phyloP scores from a whole-genome alignment of 2,329 filamentous ascomycete species.

The Westerdykella aurantiaca region DNA sequence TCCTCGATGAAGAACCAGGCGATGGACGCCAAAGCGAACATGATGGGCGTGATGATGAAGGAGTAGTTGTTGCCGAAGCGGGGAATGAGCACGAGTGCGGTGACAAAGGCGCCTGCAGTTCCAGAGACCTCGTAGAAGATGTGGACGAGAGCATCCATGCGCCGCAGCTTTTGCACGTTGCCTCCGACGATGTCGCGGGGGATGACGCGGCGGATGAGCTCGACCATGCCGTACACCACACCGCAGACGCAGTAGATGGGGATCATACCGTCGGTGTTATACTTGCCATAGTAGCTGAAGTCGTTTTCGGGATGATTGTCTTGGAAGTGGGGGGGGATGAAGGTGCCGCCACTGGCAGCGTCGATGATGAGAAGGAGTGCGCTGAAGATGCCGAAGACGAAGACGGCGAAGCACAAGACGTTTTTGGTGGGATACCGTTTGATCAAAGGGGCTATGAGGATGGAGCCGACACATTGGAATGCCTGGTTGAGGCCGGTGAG shows the following conservation, averaged over 20 bases:
- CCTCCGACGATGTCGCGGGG: conserved; percentile 49
- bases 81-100: conserved; percentile 47
- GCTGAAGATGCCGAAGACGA: conserved; percentile 45
- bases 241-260: conserved; percentile 44
- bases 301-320: conserved; percentile 32
- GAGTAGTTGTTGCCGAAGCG: conserved; percentile 48
- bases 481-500: conserved; percentile 48
- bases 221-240: conserved; percentile 45
- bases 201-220: conserved; percentile 48
- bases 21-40: conserved; percentile 40
- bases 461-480: conserved; percentile 48
- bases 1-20: conserved; percentile 47
- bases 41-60: conserved; percentile 48
- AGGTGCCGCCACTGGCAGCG: conserved; percentile 44
- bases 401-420: conserved; percentile 41
- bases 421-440: conserved; percentile 45
- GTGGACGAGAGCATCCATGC: conserved; percentile 44
- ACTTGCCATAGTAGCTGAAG: conserved; percentile 45
- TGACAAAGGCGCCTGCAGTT: conserved; percentile 45
- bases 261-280: conserved; percentile 47
- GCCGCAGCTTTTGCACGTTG: conserved; percentile 46
- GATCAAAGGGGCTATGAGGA: conserved; percentile 48
- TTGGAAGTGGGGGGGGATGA: conserved; percentile 23
- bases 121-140: conserved; percentile 48
- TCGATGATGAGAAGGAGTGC: conserved; percentile 47